Base-by-base conservation (phyloP, 2,329 filamentous ascomycete species). In the Diplodia mutila region DNA sequence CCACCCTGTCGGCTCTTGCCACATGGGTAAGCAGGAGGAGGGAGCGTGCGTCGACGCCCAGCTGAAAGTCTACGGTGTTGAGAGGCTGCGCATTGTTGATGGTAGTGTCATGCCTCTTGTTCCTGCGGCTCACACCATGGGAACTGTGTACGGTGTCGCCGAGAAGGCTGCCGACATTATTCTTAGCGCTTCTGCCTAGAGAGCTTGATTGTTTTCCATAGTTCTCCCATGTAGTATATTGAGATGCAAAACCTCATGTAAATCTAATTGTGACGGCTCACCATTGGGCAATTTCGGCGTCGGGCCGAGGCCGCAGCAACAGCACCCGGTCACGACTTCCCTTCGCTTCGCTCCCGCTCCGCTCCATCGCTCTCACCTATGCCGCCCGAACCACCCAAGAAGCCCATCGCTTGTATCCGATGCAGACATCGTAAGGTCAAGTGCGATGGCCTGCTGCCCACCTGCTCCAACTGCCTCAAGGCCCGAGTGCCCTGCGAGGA, bases 1-100 rank as follows among this genome's bases (percentile, higher is more conserved):
- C 75, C 77, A 79, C 66, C 73, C 76, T 8, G 69, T 68, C 14
- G 73, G 77, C 9, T 74, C 74, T 0, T 75, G 72, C 67, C 72
- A 73, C 67, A 73, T 77, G 72, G 70, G 73, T 9, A 69, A 72
- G 6, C 69, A 63, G 18, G 72, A 75, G 8, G 54, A 71, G 8
- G 75, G 75, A 3, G 75, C 74, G 52, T 74, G 76, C 11, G 75
- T 77, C 0, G 72, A 75, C 54, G 64, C 42, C 4, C 61, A 73
- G n/a, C 65, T 77, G 18, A 74, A 68, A 63, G 75, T 77, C 2
- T 73, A 75, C 42, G 74, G 75, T 2, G 69, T 75, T 1, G 16
- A 74, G 21, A 65, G 65, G 16, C 63, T 75, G 49, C 70, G 73
- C 18, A 68, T 75, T 16, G 71, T 75, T 4, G 73, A 75, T 68